phyloP scores from a whole-genome alignment of 2,329 filamentous ascomycete species.

The Trichoderma simmonsii region DNA sequence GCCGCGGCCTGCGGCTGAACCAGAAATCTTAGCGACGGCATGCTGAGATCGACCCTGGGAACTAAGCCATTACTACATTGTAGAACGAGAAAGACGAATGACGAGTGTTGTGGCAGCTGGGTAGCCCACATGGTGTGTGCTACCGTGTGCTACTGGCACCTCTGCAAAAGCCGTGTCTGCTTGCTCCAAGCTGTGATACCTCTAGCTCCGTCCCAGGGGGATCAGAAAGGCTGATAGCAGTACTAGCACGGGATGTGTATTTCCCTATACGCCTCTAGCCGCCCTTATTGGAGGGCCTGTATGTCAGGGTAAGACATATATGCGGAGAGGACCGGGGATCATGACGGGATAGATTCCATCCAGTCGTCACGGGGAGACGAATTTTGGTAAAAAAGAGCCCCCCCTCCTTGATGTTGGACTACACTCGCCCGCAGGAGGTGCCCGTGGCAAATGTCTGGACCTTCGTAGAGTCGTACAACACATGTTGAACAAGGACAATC shows the following conservation, averaged over 20 bases:
- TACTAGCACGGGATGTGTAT: background rate
- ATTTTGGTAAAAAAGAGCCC: background rate
- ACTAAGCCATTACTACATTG: background rate
- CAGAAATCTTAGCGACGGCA: constrained; percentile 1
- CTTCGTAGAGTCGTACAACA: background rate
- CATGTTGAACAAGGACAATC: background rate
- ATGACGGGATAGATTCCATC: background rate
- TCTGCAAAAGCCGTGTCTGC: background rate
- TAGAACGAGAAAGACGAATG: constrained; percentile 9
- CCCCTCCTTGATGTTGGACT: background rate
- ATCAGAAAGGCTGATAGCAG: background rate
- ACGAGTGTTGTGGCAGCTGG: background rate
- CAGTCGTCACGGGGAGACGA: background rate
- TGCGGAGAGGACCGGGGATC: background rate
- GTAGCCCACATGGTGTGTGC: background rate
- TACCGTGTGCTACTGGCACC: background rate
- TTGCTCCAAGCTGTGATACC: background rate
- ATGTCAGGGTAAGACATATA: constrained; percentile 6
- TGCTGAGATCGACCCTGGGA: constrained; percentile 15
- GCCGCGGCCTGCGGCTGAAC: constrained; percentile 9
- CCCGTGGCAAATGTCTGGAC: background rate
- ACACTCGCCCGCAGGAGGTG: background rate
- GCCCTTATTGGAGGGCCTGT: background rate
- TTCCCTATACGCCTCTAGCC: background rate
- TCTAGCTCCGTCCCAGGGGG: background rate